phyloP scores from a whole-genome alignment of 2,329 filamentous ascomycete genomes.

The Colletotrichum endophyticum region DNA sequence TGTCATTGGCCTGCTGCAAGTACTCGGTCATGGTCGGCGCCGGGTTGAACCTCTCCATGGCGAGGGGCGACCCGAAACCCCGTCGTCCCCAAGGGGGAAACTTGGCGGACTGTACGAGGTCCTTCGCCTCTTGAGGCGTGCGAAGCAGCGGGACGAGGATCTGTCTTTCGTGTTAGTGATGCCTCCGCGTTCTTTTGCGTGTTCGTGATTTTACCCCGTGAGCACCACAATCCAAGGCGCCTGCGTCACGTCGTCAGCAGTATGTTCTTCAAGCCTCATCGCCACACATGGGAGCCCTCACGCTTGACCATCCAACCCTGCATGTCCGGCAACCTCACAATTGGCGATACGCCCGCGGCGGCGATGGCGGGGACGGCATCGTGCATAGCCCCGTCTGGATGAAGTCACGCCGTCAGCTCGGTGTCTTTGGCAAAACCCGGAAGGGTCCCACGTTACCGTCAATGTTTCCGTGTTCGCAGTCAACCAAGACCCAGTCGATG shows the following conservation, averaged over 20 bases:
- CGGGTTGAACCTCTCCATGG: constrained; percentile 53
- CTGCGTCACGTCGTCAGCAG: constrained; percentile 29
- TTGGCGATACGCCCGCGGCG: constrained; percentile 45
- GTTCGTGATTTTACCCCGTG: constrained; percentile 49
- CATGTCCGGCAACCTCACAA: constrained; percentile 60
- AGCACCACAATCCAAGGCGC: constrained; percentile 62
- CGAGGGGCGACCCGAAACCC: constrained; percentile 62
- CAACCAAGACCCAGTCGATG: constrained; percentile 70
- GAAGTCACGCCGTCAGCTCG: background rate
- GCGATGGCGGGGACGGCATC: constrained; percentile 59
- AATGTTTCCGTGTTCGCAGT: constrained; percentile 59
- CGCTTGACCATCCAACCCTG: constrained; percentile 63
- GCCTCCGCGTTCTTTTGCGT: background rate
- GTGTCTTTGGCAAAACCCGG: background rate
- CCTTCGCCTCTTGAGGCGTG: constrained; percentile 55
- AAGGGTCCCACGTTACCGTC: constrained; percentile 47
- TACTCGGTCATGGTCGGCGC: constrained; percentile 58
- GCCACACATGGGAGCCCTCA: constrained; percentile 34
- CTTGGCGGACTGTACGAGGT: constrained; percentile 56
- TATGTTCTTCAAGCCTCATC: background rate
- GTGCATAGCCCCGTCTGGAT: constrained; percentile 53
- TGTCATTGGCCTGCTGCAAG: constrained; percentile 60
- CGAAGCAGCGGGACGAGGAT: constrained; percentile 59
- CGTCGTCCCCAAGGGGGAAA: constrained; percentile 60
- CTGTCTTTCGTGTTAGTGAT: constrained; percentile 28